Evolutionary conservation across 306 rosid species (phyloP).

Genomic region (Trifolium pratense): DNA sequence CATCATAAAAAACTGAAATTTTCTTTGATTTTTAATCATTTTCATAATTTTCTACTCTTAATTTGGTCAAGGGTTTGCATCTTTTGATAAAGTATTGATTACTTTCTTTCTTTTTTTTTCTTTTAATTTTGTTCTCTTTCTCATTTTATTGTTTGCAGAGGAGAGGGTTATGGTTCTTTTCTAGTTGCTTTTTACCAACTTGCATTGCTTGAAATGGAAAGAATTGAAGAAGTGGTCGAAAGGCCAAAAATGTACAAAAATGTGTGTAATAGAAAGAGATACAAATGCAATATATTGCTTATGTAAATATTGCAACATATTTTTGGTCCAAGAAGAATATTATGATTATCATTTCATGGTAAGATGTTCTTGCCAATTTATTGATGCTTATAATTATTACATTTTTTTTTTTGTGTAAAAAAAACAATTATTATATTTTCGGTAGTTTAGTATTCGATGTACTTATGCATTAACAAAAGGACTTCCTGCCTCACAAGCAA

Average conservation of each 20-base stretch:
- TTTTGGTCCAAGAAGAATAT: not conserved
- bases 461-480: too few species aligned
- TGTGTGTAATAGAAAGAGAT: not conserved
- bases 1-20: not conserved
- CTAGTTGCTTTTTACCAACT: constrained; percentile 84
- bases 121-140: not conserved
- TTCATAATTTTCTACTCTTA: constrained; percentile 12
- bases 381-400: too few species aligned
- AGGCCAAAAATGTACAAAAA: constrained; percentile 46
- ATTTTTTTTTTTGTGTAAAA: too few species aligned
- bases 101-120: not conserved
- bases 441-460: too few species aligned
- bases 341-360: not conserved
- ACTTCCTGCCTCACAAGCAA: too few species aligned
- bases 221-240: constrained; percentile 3
- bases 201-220: constrained; percentile 62
- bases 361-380: too few species aligned
- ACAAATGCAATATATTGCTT: not conserved
- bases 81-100: constrained; percentile 31
- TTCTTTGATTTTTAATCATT: not conserved
- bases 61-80: constrained; percentile 3
- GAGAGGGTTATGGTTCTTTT: constrained; percentile 74
- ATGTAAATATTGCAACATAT: not conserved
- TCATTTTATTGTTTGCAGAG: constrained; percentile 61
- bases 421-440: too few species aligned